phyloP scores from a whole-genome alignment of 192 early-diverging fungal genomes.

The Entophlyctis luteolus region DNA sequence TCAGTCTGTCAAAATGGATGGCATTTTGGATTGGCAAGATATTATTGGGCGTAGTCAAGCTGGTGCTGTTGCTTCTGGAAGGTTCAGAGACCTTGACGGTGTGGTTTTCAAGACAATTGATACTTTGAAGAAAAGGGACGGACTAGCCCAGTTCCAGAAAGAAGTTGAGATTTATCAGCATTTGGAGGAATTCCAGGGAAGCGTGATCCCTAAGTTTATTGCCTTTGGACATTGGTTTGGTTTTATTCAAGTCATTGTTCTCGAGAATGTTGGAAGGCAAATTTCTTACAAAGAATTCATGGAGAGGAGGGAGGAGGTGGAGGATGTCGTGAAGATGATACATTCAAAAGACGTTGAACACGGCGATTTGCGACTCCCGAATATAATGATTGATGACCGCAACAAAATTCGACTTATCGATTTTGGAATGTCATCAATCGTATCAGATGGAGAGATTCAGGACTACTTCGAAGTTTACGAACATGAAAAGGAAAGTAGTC shows the following conservation, averaged over 20 bases:
- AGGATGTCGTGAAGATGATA: background rate
- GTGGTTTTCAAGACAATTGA: conserved; percentile 18
- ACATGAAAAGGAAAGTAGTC: too few species aligned
- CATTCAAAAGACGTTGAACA: background rate
- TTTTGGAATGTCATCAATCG: background rate
- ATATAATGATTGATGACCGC: background rate
- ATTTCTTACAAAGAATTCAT: background rate
- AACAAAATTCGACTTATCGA: background rate
- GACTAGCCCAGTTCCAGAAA: background rate
- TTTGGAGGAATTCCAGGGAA: background rate
- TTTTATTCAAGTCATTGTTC: conserved; percentile 2
- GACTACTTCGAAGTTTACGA: background rate
- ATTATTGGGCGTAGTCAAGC: conserved; percentile 2
- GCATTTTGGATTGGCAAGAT: background rate
- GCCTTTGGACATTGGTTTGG: background rate
- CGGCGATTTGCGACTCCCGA: background rate
- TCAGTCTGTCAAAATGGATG: background rate
- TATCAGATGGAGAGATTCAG: background rate
- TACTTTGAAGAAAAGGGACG: background rate
- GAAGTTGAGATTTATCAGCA: background rate
- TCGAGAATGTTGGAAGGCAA: conserved; percentile 5
- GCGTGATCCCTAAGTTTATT: conserved; percentile 1
- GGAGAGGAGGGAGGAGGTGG: background rate
- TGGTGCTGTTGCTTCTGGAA: background rate
- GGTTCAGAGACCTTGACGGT: background rate